These are phyloP conservation scores for Immersiporthe knoxdaviesiana DNA, from an alignment of 2,329 filamentous ascomycete species.

Conservation along the genomic window DNA sequence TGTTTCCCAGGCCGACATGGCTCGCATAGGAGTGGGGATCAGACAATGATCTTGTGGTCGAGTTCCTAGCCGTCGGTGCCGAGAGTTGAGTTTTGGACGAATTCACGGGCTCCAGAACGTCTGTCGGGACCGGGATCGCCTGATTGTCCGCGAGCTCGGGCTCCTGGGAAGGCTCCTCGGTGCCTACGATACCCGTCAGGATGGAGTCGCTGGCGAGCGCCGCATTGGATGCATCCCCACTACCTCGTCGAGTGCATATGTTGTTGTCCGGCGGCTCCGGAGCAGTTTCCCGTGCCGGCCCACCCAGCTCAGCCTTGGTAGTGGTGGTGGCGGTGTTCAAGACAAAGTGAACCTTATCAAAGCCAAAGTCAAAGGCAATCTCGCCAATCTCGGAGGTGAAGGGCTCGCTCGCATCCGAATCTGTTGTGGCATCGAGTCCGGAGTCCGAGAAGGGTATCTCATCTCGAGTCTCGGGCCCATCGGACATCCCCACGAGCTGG, in stretches of 20 bases:
- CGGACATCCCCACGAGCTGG: neutral
- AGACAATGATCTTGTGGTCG: slow-evolving; percentile 4
- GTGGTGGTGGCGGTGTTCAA: neutral
- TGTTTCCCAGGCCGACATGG: neutral
- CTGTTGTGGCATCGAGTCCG: neutral
- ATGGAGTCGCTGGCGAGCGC: neutral
- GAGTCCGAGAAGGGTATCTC: slow-evolving; percentile 7
- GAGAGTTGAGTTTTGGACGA: neutral
- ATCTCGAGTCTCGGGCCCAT: slow-evolving; percentile 4
- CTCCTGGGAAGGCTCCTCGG: neutral
- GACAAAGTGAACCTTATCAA: neutral
- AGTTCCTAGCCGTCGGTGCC: neutral
- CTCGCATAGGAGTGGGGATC: neutral
- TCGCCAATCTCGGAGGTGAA: neutral
- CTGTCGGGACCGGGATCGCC: slow-evolving; percentile 5
- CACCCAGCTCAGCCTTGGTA: neutral
- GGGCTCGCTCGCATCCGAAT: neutral
- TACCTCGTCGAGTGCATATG: neutral
- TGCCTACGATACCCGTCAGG: neutral
- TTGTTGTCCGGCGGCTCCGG: slow-evolving; percentile 5
- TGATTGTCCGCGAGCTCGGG: neutral
- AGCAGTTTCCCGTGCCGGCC: neutral
- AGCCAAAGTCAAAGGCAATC: neutral
- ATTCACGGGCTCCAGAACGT: neutral
- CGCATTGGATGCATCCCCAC: neutral